Evolutionary conservation across 225 moss, liverwort and hornwort species (phyloP).

Genomic region (Physcomitrellopsis africana): DNA sequence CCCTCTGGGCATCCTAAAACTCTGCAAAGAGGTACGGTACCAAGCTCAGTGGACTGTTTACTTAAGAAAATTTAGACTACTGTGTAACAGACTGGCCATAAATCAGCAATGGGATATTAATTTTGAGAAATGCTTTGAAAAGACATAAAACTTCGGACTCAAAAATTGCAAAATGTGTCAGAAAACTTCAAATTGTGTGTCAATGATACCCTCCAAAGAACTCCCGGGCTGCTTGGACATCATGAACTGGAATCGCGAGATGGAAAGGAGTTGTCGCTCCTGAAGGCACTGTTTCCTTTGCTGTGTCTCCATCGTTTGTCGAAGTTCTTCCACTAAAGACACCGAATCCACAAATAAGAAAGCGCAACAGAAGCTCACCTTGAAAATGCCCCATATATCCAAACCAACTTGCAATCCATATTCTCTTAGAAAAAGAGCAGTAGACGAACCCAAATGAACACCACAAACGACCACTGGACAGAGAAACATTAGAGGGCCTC

Average conservation of each 20-base stretch:
- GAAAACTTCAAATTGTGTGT: background rate
- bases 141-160: background rate
- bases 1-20: constrained; percentile 64
- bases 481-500: background rate
- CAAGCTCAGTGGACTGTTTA: background rate
- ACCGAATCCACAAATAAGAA: constrained; percentile 2
- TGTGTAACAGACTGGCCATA: too few species aligned
- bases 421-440: background rate
- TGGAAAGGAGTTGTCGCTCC: constrained; percentile 45
- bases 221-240: constrained; percentile 51
- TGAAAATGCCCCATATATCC: background rate
- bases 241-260: constrained; percentile 61
- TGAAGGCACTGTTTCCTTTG: background rate
- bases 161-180: too few species aligned
- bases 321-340: constrained; percentile 15
- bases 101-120: background rate
- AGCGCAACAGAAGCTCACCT: background rate
- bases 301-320: constrained; percentile 29
- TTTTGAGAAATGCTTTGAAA: background rate
- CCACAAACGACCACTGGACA: background rate
- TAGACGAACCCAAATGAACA: background rate
- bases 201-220: constrained; percentile 58
- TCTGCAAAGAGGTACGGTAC: constrained; percentile 29
- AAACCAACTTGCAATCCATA: background rate
- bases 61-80: background rate